Evolutionary conservation across 495 filamentous ascomycete genomes (phyloP), one percentile per base, ranked within the genome.

Genomic region (Hypoxylon trugodes): DNA sequence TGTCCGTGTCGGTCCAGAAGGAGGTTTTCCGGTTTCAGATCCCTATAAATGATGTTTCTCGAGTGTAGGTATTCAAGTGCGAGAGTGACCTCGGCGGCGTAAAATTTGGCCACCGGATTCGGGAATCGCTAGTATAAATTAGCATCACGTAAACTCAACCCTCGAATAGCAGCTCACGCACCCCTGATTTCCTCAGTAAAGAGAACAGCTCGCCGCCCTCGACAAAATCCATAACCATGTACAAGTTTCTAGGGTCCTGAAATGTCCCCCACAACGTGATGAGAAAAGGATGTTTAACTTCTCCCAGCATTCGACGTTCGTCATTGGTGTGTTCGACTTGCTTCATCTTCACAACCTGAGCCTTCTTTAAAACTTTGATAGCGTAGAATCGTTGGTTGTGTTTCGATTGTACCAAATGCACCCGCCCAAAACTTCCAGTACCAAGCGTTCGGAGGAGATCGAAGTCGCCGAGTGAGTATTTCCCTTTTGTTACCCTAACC

Each of bases 171-270:
- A 41, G 25, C 18, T 9, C 37, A 81, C 89, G 77, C 81, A 97
- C 95, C 82, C 97, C 96, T 32, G 94, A 97, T 77, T 97, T 97
- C 55, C 96, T 86, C 53, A 98, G 79, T 65, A 98, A 73, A 69
- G 93, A 97, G 76, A 98, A 98, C 46, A 98, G 81, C 80, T 98
- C 96, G 54, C 95, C 95, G 65, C 95, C 95, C 76, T 98, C 96
- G n/a, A 98, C 91, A 79, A 98, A 98, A 70, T 98, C 95, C 95
- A 98, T 98, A 65, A 98, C 95, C 95, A 98, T 98, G 81, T 98
- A 98, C 16, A 98, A 79, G 72, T 98, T 98, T 73, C 87, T 89
- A 15, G 90, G 83, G 66, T 98, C 96, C 74, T 98, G 93, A 74
- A 97, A 98, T 13, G 95, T 98, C 28, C 96, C 96, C 96, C 96